phyloP scores from a whole-genome alignment of 164 flowering plant species.

The Magnolia sinica region DNA sequence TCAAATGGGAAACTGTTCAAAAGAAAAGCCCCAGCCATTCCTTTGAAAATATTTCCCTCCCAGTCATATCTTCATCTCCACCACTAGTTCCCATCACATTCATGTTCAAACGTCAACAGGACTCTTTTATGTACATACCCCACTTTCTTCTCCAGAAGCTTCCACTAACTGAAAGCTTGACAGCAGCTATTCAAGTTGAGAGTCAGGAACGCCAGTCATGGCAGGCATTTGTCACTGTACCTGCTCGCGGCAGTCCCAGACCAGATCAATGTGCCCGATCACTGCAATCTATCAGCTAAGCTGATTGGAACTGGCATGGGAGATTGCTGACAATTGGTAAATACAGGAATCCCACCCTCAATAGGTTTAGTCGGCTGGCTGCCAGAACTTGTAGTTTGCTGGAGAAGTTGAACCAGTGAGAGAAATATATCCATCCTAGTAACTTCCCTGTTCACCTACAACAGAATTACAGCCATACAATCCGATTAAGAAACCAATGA shows the following conservation, averaged over 20 bases:
- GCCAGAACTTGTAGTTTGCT: slow-evolving; percentile 33
- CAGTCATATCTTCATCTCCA: not conserved
- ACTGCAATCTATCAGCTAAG: slow-evolving; percentile 28
- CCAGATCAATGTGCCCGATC: slow-evolving; percentile 5
- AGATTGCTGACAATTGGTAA: slow-evolving; percentile 39
- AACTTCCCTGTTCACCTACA: slow-evolving; percentile 58
- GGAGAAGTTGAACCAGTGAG: slow-evolving; percentile 64
- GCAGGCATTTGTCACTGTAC: slow-evolving; percentile 15
- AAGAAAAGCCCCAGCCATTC: slow-evolving; percentile 15
- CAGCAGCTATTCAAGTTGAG: not conserved
- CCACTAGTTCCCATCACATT: slow-evolving; percentile 1
- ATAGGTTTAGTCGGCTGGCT: slow-evolving; percentile 24
- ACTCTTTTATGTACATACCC: slow-evolving; percentile 2
- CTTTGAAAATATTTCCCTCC: slow-evolving; percentile 11
- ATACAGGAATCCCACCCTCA: slow-evolving; percentile 23
- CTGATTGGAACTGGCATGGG: slow-evolving; percentile 40
- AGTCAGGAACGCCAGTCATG: slow-evolving; percentile 26
- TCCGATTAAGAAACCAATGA: not conserved
- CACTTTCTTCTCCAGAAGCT: not conserved
- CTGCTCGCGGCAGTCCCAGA: slow-evolving; percentile 27
- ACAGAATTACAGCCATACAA: not conserved
- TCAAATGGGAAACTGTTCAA: slow-evolving; percentile 6
- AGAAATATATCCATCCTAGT: slow-evolving; percentile 72
- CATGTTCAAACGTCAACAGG: not conserved
- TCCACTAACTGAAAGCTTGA: not conserved